These are phyloP conservation scores for Hypoxylon sp. DNA, from an alignment of 2,329 filamentous ascomycete species.

Conservation along the genomic window DNA sequence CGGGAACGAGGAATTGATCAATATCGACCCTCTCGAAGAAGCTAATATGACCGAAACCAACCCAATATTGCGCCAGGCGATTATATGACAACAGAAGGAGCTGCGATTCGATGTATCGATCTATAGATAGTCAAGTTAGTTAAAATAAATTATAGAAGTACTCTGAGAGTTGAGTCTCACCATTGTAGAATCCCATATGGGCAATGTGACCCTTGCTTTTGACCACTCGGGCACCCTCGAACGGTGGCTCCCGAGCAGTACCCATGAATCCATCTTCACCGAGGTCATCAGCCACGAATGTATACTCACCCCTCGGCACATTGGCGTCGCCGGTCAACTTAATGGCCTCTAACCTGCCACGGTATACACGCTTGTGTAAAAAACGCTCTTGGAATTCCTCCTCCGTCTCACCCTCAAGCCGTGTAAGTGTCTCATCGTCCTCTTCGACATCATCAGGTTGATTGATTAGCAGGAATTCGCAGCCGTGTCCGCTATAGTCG, in stretches of 20 bases:
- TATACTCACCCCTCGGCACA: slow-evolving; percentile 87
- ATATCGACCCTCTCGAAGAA: slow-evolving; percentile 74
- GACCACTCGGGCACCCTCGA: slow-evolving; percentile 81
- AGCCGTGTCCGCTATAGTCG: slow-evolving; percentile 89
- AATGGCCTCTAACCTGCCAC: slow-evolving; percentile 82
- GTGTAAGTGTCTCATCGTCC: slow-evolving; percentile 60
- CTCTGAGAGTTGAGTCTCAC: slow-evolving; percentile 65
- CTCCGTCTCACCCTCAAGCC: slow-evolving; percentile 60
- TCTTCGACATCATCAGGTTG: slow-evolving; percentile 74
- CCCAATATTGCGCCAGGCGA: slow-evolving; percentile 86
- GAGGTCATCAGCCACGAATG: slow-evolving; percentile 85
- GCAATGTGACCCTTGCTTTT: slow-evolving; percentile 84
- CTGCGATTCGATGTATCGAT: slow-evolving; percentile 80
- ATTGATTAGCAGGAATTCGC: slow-evolving; percentile 86
- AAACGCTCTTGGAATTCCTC: slow-evolving; percentile 63
- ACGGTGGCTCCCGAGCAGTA: slow-evolving; percentile 75
- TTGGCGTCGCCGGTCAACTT: slow-evolving; percentile 95
- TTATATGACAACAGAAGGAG: slow-evolving; percentile 85
- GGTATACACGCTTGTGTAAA: slow-evolving; percentile 66
- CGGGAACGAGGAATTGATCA: slow-evolving; percentile 62
- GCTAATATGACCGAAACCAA: slow-evolving; percentile 72
- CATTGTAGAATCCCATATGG: slow-evolving; percentile 76
- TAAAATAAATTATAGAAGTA: slow-evolving; percentile 3
- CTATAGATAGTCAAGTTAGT: slow-evolving; percentile 59
- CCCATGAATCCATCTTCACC: slow-evolving; percentile 75